A percentile compares a stretch with the other conserved stretches of the same genome.
Conservation (phyloP, 768 basidiomycete genomes). For the Leccinum ochraceum region DNA sequence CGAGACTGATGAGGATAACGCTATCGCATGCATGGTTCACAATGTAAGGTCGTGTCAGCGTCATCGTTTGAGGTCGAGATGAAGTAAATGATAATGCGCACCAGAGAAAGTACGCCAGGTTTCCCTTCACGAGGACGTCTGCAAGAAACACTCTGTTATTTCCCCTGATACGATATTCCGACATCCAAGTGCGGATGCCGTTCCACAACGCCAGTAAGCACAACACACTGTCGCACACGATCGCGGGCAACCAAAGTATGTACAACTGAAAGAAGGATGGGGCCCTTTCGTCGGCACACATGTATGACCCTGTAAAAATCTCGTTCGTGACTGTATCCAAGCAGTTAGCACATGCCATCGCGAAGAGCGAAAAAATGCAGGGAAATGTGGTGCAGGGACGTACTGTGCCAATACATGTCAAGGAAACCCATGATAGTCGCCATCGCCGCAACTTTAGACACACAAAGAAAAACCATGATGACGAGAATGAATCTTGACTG, state of each 20-base stretch:
- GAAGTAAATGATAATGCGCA: neutral
- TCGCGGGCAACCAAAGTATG: conserved; percentile 11
- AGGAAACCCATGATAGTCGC: conserved; percentile 8
- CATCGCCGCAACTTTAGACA: conserved; percentile 12
- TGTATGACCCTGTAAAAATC: neutral
- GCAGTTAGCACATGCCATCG: too few relatives aligned
- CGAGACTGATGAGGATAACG: neutral
- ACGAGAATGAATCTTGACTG: conserved; percentile 7
- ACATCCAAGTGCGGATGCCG: neutral
- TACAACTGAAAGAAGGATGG: conserved; percentile 5
- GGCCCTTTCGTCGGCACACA: neutral
- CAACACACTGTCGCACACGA: conserved; percentile 5
- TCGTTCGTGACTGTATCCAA: neutral
- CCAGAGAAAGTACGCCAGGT: conserved; percentile 5
- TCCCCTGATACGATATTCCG: too few relatives aligned
- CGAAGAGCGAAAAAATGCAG: neutral
- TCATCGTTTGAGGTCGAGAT: neutral
- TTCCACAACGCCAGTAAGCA: conserved; percentile 10
- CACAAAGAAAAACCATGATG: conserved; percentile 5
- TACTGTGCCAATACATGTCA: conserved; percentile 5
- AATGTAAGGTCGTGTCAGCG: neutral
- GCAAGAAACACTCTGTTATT: neutral
- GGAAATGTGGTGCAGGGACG: neutral
- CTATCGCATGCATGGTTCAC: neutral
- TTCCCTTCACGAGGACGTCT: conserved; percentile 1